Conservation (phyloP, 352 stramenopile species). For the Plasmopara muralis region DNA sequence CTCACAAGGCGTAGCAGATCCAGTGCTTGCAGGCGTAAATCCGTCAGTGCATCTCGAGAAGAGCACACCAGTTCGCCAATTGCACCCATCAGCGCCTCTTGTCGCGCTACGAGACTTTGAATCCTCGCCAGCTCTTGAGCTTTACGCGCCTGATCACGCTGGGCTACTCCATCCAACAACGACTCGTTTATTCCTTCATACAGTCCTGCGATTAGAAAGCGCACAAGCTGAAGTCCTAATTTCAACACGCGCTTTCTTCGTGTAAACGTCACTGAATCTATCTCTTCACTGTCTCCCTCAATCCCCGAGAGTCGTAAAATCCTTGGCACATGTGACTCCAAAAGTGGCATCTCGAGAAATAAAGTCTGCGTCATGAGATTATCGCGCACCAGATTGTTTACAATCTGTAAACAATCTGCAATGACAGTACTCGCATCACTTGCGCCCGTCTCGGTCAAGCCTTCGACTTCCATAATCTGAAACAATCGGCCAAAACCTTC, state of each 20-base stretch:
- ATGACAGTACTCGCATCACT: slow-evolving; percentile 40
- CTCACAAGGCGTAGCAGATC: slow-evolving; percentile 55
- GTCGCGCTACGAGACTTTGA: slow-evolving; percentile 58
- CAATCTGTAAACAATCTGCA: slow-evolving; percentile 67
- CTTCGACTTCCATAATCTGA: slow-evolving; percentile 68
- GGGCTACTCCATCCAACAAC: slow-evolving; percentile 47
- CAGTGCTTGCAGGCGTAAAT: slow-evolving; percentile 55
- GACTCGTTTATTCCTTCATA: slow-evolving; percentile 43
- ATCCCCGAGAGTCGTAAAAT: slow-evolving; percentile 34
- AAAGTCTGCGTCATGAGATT: slow-evolving; percentile 77
- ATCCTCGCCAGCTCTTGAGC: slow-evolving; percentile 35
- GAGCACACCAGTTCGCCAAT: slow-evolving; percentile 66
- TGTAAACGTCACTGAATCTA: slow-evolving; percentile 14
- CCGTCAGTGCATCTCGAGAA: slow-evolving; percentile 31
- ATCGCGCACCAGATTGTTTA: slow-evolving; percentile 75
- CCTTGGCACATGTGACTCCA: slow-evolving; percentile 44
- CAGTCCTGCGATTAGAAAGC: slow-evolving; percentile 48
- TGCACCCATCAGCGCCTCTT: slow-evolving; percentile 47
- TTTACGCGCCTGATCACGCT: slow-evolving; percentile 44
- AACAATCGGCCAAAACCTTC: slow-evolving; percentile 72
- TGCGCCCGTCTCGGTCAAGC: slow-evolving; percentile 26
- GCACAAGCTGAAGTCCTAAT: slow-evolving; percentile 56
- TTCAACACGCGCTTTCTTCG: slow-evolving; percentile 57
- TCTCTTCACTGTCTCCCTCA: slow-evolving; percentile 14
- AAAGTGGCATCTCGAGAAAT: slow-evolving; percentile 50